Conservation (phyloP, 1,284 basidiomycete genomes). For the Cryptococcus sp. region DNA sequence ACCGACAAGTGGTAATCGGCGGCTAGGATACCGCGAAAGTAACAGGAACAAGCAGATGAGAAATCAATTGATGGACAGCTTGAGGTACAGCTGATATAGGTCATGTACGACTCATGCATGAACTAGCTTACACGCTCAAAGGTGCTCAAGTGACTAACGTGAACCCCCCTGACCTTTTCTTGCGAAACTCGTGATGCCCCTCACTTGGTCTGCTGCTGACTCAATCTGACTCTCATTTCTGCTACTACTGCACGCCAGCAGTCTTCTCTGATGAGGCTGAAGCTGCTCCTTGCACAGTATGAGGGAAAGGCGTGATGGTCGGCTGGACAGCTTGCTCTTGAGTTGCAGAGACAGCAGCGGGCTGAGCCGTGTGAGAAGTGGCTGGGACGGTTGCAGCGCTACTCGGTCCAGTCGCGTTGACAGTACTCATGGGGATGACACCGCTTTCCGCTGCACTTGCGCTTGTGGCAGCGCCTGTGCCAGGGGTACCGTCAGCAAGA, state of each 20-base stretch:
- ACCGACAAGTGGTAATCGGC: constrained; percentile 23
- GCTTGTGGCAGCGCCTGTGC: not conserved
- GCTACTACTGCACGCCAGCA: too few species aligned
- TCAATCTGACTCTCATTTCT: too few species aligned
- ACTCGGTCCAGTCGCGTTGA: not conserved
- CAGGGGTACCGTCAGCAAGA: constrained; percentile 9
- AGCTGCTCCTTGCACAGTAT: too few species aligned
- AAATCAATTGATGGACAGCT: not conserved
- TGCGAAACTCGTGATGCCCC: too few species aligned
- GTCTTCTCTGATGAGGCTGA: too few species aligned
- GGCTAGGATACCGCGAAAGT: not conserved
- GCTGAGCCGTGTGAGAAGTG: not conserved
- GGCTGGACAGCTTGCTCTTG: not conserved
- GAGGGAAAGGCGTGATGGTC: too few species aligned
- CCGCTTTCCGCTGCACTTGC: not conserved
- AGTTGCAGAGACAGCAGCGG: not conserved
- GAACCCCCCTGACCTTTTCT: too few species aligned
- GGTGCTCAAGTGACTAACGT: too few species aligned
- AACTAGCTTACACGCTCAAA: too few species aligned
- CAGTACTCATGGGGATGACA: not conserved
- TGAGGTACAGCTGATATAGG: too few species aligned
- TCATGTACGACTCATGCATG: too few species aligned
- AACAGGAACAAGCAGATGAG: not conserved
- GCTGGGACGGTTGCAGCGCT: not conserved
- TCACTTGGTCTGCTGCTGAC: too few species aligned